These are phyloP conservation scores for Boletus huronensis DNA, from an alignment of 768 basidiomycete genomes.

Conservation along the genomic window DNA sequence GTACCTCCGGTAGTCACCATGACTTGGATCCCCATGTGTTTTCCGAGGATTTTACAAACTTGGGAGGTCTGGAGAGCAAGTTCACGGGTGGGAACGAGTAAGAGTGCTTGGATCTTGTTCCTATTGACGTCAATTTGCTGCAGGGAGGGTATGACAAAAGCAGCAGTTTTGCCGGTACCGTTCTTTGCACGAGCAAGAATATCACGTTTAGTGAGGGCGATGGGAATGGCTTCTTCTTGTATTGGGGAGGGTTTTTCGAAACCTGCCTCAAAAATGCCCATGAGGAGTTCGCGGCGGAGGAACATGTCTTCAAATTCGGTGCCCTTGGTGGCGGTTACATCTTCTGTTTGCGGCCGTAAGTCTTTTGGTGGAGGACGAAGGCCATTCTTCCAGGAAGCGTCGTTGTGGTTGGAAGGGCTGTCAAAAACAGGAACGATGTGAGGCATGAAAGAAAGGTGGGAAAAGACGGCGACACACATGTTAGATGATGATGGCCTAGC, in stretches of 20 bases:
- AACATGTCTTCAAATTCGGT: conserved; percentile 94
- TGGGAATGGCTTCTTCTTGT: conserved; percentile 98
- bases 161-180: conserved; percentile 97
- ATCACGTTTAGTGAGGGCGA: conserved; percentile 90
- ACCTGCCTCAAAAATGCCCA: conserved; percentile 99
- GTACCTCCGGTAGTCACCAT: conserved; percentile 99
- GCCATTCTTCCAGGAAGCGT: conserved; percentile 63
- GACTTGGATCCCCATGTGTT: conserved; percentile 92
- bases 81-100: conserved; percentile 98
- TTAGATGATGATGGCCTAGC: conserved; percentile 32
- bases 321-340: conserved; percentile 92
- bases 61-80: conserved; percentile 98
- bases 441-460: not conserved
- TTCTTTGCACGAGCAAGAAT: conserved; percentile 94
- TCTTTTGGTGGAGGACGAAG: conserved; percentile 90
- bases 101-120: conserved; percentile 90
- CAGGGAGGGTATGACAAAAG: conserved; percentile 96
- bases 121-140: conserved; percentile 84
- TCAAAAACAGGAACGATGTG: conserved; percentile 1
- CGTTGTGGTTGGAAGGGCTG: conserved; percentile 30
- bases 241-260: conserved; percentile 97
- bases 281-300: conserved; percentile 90
- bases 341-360: conserved; percentile 91
- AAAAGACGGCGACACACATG: conserved; percentile 19
- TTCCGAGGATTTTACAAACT: conserved; percentile 95